Evolutionary conservation across 208 protist genomes (phyloP), one percentile per base, ranked within the genome.

Genomic region (Tritrichomonas foetus): DNA sequence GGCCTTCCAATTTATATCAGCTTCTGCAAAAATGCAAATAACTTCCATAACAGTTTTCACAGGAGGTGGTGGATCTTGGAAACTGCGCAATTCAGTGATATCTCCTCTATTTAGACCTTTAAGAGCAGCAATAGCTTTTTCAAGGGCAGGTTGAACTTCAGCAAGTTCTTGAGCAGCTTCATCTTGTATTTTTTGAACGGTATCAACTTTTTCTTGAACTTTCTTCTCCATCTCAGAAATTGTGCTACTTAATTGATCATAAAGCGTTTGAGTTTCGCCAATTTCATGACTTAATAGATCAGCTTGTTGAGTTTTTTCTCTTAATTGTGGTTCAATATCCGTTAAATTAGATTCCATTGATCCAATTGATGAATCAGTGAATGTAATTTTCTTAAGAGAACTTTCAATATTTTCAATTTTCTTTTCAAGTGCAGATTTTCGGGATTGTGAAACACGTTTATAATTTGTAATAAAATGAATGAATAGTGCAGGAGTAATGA

Each of bases 401-500:
- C 96, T 57, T 49, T 64, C 9, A 0, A 93, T 30, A 27, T 74
- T 0, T 2, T 69, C 47, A 5, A n/a, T 47, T 25, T 55, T 8
- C 0, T 41, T 44, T 5, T 47, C 3, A 36, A 55, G 22, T 11
- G 27, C 36, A 36, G 98, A 96, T n/a, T 96, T 97, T 80, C 96
- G 95, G 49, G 96, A 97, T 94, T 98, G 11, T 11, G 99, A 95
- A 61, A 99, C 78, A 22, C 92, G 11, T 39, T 61, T 94, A 36
- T 61, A 98, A 94, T 97, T 97, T 41, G 94, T 96, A 74, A 99
- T 96, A 64, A 99, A 96, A 94, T 98, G 97, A 13, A 99, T 96
- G 95, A 98, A 99, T 2, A 97, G 98, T 53, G 97, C 98, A 44
- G 98, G 98, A 20, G 98, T 99, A 30, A 97, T 98, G 97, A 98